Evolutionary conservation across 108 stramenopile genomes (phyloP).

Genomic region (Aurantiochytrium sp.): DNA sequence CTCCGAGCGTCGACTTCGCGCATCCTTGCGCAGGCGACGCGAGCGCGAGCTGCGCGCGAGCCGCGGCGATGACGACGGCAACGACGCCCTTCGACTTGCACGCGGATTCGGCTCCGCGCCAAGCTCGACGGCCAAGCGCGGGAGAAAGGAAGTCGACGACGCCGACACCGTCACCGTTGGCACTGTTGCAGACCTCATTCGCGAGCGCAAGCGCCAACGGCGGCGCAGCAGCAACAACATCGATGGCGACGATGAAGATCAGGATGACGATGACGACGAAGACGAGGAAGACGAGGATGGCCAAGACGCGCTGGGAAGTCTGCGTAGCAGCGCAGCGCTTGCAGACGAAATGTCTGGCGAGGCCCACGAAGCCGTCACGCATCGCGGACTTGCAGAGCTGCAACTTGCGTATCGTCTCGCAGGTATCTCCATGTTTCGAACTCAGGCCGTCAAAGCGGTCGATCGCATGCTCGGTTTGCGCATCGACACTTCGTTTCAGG

Average conservation of each 20-base stretch:
- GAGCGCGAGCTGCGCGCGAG: background rate
- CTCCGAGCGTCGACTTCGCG: background rate
- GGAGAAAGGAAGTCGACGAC: background rate
- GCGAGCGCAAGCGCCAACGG: background rate
- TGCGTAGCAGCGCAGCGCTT: background rate
- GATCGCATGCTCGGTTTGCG: background rate
- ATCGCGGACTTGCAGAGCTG: background rate
- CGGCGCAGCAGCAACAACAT: background rate
- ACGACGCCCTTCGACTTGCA: background rate
- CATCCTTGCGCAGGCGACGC: background rate
- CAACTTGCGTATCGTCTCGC: background rate
- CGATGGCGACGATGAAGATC: background rate
- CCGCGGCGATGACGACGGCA: background rate
- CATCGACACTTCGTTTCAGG: background rate
- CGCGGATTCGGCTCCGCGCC: no score
- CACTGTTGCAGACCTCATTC: background rate
- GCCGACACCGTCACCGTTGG: background rate
- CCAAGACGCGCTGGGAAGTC: background rate
- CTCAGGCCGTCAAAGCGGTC: background rate
- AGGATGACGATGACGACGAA: background rate
- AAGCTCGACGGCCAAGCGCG: background rate
- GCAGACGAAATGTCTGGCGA: background rate
- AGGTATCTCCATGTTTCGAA: background rate
- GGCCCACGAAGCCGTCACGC: background rate
- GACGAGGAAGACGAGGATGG: background rate